phyloP scores from a whole-genome alignment of 495 filamentous ascomycete genomes.

The Talaromyces adpressus region DNA sequence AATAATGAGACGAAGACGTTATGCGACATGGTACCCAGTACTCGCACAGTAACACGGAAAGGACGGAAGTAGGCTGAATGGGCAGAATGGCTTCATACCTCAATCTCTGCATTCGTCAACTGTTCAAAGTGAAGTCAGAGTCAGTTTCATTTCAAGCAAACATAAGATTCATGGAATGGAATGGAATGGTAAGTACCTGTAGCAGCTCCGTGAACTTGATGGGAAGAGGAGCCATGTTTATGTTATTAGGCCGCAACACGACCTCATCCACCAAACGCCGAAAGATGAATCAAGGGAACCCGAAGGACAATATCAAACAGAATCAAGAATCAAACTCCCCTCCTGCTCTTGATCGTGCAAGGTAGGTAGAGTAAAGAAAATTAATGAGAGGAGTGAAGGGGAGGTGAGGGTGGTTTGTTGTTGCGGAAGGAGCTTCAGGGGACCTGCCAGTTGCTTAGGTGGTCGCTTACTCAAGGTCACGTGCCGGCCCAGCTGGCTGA shows the following conservation, averaged over 20 bases:
- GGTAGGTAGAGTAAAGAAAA: slow-evolving; percentile 4
- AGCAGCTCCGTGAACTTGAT: slow-evolving; percentile 95
- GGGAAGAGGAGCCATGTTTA: slow-evolving; percentile 70
- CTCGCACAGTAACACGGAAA: not conserved
- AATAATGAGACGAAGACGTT: not conserved
- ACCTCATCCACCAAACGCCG: slow-evolving; percentile 40
- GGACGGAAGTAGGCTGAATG: slow-evolving; percentile 16
- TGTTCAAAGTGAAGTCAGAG: slow-evolving; percentile 24
- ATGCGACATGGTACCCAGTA: not conserved
- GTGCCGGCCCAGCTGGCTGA: slow-evolving; percentile 3
- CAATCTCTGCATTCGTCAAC: slow-evolving; percentile 75
- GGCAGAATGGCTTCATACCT: slow-evolving; percentile 42
- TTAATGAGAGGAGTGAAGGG: slow-evolving; percentile 3
- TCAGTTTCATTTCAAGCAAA: no score
- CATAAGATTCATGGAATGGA: no score
- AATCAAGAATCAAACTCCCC: not conserved
- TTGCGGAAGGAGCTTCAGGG: slow-evolving; percentile 11
- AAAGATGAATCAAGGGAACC: not conserved
- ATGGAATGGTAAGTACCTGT: no score
- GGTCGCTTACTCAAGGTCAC: slow-evolving; percentile 9
- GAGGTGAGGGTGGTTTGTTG: not conserved
- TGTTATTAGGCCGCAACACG: slow-evolving; percentile 34
- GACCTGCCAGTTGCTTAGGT: slow-evolving; percentile 8
- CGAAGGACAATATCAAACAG: not conserved
- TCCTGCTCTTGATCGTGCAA: not conserved